Percentiles rank a stretch among this genome's conserved stretches.
Conservation (phyloP, 208 protist genomes). For the Naegleria gruberi region DNA sequence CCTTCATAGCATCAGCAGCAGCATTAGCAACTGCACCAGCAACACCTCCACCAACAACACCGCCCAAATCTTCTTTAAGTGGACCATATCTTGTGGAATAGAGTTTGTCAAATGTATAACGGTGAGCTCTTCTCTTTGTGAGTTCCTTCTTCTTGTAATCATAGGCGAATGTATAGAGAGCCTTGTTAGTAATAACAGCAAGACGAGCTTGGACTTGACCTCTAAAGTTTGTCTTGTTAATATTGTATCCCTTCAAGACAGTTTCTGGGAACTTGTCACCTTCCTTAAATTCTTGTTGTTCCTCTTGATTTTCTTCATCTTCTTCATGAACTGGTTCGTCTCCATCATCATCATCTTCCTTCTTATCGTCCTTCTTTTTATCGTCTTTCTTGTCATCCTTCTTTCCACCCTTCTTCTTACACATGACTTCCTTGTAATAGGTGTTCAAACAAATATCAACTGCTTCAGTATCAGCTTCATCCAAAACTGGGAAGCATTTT, state of each 20-base stretch:
- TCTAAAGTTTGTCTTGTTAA: background rate
- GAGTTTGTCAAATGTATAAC: background rate
- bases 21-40: background rate
- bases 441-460: background rate
- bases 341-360: background rate
- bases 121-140: background rate
- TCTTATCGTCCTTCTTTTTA: background rate
- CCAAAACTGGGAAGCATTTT: background rate
- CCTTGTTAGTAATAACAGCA: background rate
- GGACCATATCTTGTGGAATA: background rate
- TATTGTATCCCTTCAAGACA: background rate
- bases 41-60: background rate
- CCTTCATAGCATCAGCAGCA: background rate
- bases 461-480: background rate
- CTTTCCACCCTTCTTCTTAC: background rate
- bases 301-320: background rate
- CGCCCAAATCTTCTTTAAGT: background rate
- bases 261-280: background rate
- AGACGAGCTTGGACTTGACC: background rate
- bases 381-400: background rate
- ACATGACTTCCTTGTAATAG: background rate
- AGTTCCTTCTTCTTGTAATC: background rate
- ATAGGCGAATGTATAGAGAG: background rate
- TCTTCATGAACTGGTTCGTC: background rate
- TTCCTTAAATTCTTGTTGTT: background rate